Conservation (phyloP, 257 asterid genomes). For the Fraxinus pennsylvanica region DNA sequence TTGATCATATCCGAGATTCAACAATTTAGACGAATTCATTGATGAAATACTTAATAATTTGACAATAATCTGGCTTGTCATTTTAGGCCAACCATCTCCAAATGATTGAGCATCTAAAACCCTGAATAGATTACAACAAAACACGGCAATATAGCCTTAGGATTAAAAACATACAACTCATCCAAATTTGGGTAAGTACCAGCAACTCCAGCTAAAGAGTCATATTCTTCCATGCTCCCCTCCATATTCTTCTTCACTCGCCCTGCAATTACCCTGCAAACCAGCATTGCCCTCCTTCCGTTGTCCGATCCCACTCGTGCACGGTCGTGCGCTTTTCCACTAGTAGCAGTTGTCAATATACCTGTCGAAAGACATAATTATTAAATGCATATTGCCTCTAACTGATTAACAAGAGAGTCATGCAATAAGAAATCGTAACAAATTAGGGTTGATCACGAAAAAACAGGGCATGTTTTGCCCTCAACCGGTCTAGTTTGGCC, state of each 20-base stretch:
- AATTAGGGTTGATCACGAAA: too few species aligned
- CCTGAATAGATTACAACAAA: slow-evolving; percentile 77
- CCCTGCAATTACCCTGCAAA: slow-evolving; percentile 87
- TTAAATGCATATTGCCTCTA: not conserved
- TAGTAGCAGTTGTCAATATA: slow-evolving; percentile 69
- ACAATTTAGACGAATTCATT: not conserved
- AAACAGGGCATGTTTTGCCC: too few species aligned
- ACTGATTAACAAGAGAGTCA: not conserved
- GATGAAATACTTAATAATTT: slow-evolving; percentile 21
- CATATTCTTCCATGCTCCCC: slow-evolving; percentile 65
- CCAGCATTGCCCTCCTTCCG: slow-evolving; percentile 81
- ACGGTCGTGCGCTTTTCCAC: slow-evolving; percentile 81
- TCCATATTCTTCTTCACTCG: slow-evolving; percentile 71
- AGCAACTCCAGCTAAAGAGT: slow-evolving; percentile 61
- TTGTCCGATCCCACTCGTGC: slow-evolving; percentile 39
- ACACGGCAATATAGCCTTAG: slow-evolving; percentile 89
- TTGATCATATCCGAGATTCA: not conserved
- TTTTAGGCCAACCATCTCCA: slow-evolving; percentile 16
- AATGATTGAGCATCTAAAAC: slow-evolving; percentile 37
- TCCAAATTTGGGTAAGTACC: slow-evolving; percentile 79
- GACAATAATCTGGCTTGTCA: slow-evolving; percentile 15
- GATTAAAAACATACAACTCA: slow-evolving; percentile 75
- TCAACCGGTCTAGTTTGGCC: not conserved
- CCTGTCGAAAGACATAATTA: slow-evolving; percentile 35
- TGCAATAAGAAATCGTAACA: not conserved